These are phyloP conservation scores for Ogataea nitratoaversa DNA, from an alignment of 805 yeast species.

Conservation along the genomic window DNA sequence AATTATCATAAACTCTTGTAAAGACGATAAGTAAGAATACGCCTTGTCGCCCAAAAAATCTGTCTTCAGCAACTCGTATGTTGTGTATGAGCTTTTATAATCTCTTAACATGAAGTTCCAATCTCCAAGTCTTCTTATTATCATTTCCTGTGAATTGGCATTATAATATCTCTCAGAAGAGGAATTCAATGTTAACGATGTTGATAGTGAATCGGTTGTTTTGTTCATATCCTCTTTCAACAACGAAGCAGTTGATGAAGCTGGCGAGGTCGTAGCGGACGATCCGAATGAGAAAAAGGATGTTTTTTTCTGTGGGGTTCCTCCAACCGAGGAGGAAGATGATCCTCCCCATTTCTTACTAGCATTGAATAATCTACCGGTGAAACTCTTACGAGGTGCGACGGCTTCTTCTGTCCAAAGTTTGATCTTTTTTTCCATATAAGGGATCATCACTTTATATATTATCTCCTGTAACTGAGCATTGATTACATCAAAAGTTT, in stretches of 20 bases:
- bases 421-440: constrained; percentile 77
- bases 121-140: constrained; percentile 80
- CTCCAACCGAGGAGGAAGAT: not conserved
- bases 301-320: constrained; percentile 21
- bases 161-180: constrained; percentile 52
- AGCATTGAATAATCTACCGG: constrained; percentile 64
- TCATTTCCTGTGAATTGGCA: constrained; percentile 63
- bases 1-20: constrained; percentile 84
- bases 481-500: constrained; percentile 27
- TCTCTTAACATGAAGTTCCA: constrained; percentile 91
- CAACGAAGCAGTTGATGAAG: constrained; percentile 1
- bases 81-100: constrained; percentile 75
- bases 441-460: constrained; percentile 59
- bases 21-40: constrained; percentile 74
- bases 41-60: constrained; percentile 77
- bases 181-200: constrained; percentile 35
- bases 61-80: constrained; percentile 76
- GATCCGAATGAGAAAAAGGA: constrained; percentile 32
- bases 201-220: constrained; percentile 2
- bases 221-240: constrained; percentile 7
- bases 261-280: constrained; percentile 9
- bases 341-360: constrained; percentile 51
- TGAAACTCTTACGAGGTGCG: constrained; percentile 69
- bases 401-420: constrained; percentile 83
- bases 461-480: constrained; percentile 44